phyloP scores from a whole-genome alignment of 805 yeast genomes.

The Myxozyma udenii region DNA sequence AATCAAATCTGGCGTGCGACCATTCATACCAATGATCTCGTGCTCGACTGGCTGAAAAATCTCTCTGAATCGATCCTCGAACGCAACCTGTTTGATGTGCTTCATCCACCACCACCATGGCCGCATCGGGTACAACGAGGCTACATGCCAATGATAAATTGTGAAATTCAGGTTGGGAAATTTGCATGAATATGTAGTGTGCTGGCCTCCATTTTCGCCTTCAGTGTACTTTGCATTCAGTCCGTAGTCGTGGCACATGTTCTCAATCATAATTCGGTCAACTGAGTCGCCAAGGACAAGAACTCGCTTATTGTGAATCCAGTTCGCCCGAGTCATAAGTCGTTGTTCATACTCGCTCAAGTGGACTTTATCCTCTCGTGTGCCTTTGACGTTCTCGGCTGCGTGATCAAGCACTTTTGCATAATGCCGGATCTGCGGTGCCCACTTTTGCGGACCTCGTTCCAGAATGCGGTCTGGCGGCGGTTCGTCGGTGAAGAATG shows the following conservation, averaged over 20 bases:
- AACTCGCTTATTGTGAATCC: conserved; percentile 26
- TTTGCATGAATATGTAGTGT: conserved; percentile 21
- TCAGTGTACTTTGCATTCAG: neutral
- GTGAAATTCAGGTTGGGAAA: conserved; percentile 20
- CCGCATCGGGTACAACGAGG: conserved; percentile 23
- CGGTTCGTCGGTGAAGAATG: conserved; percentile 14
- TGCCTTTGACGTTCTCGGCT: neutral
- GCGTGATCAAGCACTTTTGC: neutral
- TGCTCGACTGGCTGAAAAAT: conserved; percentile 15
- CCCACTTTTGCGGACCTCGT: conserved; percentile 23
- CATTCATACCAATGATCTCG: conserved; percentile 18
- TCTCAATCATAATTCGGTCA: conserved; percentile 25
- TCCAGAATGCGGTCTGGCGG: conserved; percentile 11
- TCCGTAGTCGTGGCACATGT: conserved; percentile 14
- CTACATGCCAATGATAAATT: conserved; percentile 24
- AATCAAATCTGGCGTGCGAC: conserved; percentile 21
- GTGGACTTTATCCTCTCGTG: neutral
- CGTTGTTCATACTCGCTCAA: conserved; percentile 7
- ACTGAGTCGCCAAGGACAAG: conserved; percentile 27
- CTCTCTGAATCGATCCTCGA: conserved; percentile 23
- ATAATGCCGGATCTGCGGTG: conserved; percentile 9
- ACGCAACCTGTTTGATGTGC: conserved; percentile 20
- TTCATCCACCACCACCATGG: conserved; percentile 28
- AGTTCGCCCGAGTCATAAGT: conserved; percentile 15
- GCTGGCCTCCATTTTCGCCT: conserved; percentile 20